Conservation (phyloP, 2,329 filamentous ascomycete species). For the Fusarium heterosporum region DNA sequence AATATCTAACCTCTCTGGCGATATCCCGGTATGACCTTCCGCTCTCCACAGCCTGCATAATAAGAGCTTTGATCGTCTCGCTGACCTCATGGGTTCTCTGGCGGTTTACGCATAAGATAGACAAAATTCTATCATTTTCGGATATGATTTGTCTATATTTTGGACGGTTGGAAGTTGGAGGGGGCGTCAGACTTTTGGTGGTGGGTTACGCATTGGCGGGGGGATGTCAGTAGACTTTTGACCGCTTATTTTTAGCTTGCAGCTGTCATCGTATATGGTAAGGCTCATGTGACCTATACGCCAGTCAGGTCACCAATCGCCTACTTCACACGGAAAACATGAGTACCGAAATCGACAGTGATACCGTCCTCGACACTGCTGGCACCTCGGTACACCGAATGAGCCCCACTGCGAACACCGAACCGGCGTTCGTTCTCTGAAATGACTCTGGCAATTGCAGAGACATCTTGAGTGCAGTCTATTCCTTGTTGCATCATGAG, state of each 20-base stretch:
- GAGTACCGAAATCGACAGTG: too few relatives aligned
- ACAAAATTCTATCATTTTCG: background rate
- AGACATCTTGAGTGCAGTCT: too few relatives aligned
- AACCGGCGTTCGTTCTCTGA: too few relatives aligned
- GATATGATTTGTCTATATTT: background rate
- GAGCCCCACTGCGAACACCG: too few relatives aligned
- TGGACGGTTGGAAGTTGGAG: background rate
- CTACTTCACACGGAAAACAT: too few relatives aligned
- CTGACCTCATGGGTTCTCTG: background rate
- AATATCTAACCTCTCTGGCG: background rate
- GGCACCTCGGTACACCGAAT: too few relatives aligned
- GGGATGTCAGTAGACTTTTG: background rate
- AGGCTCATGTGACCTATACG: too few relatives aligned
- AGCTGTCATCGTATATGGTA: too few relatives aligned
- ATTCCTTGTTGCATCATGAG: too few relatives aligned
- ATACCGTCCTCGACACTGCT: too few relatives aligned
- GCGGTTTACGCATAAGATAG: background rate
- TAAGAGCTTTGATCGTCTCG: background rate
- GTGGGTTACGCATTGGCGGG: background rate
- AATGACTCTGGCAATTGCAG: too few relatives aligned
- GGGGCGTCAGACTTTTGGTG: background rate
- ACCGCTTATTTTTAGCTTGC: background rate
- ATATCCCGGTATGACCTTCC: background rate
- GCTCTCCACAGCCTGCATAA: background rate
- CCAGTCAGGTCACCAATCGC: too few relatives aligned